phyloP scores from a whole-genome alignment of 805 yeast genomes.

The Ogataea methanolica region DNA sequence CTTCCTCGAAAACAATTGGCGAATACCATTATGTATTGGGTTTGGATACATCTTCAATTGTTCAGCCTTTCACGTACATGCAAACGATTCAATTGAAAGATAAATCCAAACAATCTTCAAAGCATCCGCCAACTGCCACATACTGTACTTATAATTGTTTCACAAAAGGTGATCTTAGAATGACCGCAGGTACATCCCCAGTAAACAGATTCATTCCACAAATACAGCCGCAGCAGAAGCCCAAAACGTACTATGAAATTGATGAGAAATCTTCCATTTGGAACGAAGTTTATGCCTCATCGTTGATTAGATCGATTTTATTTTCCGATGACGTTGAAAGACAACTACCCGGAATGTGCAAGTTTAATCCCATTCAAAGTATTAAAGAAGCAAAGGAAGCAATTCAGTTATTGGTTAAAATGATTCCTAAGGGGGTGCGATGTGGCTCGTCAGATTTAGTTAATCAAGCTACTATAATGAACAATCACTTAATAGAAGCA shows the following conservation, averaged over 20 bases:
- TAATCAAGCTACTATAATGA: conserved; percentile 32
- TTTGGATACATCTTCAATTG: conserved; percentile 45
- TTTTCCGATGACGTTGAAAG: conserved; percentile 50
- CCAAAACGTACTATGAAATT: conserved; percentile 38
- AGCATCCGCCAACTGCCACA: conserved; percentile 39
- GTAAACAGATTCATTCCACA: conserved; percentile 45
- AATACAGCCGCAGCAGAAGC: conserved; percentile 13
- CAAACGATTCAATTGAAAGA: conserved; percentile 41
- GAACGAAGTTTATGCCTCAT: conserved; percentile 59
- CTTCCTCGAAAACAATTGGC: conserved; percentile 44
- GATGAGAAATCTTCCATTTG: conserved; percentile 48
- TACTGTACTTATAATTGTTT: conserved; percentile 74
- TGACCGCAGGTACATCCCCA: conserved; percentile 45
- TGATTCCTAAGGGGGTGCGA: conserved; percentile 43
- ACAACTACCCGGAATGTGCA: conserved; percentile 57
- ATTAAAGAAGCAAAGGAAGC: conserved; percentile 33
- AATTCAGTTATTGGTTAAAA: conserved; percentile 34
- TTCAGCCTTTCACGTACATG: conserved; percentile 52
- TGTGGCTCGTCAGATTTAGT: conserved; percentile 38
- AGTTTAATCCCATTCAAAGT: conserved; percentile 38
- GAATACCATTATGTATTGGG: conserved; percentile 54
- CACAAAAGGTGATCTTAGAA: conserved; percentile 66
- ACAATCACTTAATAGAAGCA: conserved; percentile 53
- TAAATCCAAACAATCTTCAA: conserved; percentile 20
- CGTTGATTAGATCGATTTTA: conserved; percentile 49